Conservation (phyloP, 768 basidiomycete genomes). For the Phaeotremella skinneri region DNA sequence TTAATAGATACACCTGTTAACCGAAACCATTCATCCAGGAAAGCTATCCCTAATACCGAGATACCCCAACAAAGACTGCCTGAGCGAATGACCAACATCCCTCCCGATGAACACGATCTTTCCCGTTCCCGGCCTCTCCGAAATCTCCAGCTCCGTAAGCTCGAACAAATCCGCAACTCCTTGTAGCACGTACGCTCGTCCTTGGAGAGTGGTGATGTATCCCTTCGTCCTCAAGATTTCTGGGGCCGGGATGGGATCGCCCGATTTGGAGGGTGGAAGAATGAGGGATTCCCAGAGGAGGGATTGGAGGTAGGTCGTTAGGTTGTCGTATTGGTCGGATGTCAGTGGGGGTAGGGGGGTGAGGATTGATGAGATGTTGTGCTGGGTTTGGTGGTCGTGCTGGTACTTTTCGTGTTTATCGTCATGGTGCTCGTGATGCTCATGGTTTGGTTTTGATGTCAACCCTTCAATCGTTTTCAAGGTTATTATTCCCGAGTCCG, state of each 20-base stretch:
- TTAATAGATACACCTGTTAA: no score
- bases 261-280: constrained; percentile 43
- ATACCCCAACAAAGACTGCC: constrained; percentile 6
- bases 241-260: constrained; percentile 40
- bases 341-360: constrained; percentile 66
- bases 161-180: constrained; percentile 92
- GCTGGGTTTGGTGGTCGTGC: constrained; percentile 29
- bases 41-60: no score
- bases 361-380: constrained; percentile 63
- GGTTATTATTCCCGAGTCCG: constrained; percentile 52
- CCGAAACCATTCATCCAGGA: no score
- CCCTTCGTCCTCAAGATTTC: constrained; percentile 87
- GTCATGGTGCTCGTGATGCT: constrained; percentile 50
- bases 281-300: constrained; percentile 76
- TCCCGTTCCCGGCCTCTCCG: constrained; percentile 57
- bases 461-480: constrained; percentile 10
- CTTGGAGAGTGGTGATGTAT: constrained; percentile 58
- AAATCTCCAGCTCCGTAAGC: constrained; percentile 53
- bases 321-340: constrained; percentile 54
- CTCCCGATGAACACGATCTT: constrained; percentile 88
- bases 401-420: constrained; percentile 33
- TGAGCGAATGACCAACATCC: constrained; percentile 56
- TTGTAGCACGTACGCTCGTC: constrained; percentile 73
- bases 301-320: constrained; percentile 77
- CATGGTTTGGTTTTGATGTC: constrained; percentile 7